Evolutionary conservation across 306 rosid genomes (phyloP).

Genomic region (Corylus avellana): DNA sequence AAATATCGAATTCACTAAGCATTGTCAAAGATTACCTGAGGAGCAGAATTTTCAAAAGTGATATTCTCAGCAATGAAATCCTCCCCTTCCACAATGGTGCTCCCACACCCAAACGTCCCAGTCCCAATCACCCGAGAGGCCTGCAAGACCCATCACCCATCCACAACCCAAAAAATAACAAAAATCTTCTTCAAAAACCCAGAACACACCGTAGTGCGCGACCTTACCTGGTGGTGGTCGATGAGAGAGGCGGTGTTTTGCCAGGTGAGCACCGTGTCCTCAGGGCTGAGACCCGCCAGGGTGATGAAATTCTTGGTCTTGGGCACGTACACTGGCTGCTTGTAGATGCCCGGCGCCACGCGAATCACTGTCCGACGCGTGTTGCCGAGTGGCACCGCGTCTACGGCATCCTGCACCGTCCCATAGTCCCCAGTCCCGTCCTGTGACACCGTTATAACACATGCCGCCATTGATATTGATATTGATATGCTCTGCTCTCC

Average conservation of each 20-base stretch:
- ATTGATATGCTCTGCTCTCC: not conserved
- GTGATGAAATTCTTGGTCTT: slow-evolving; percentile 88
- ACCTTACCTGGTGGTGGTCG: slow-evolving; percentile 67
- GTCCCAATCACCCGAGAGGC: slow-evolving; percentile 64
- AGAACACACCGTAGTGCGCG: not conserved
- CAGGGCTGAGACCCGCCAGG: slow-evolving; percentile 56
- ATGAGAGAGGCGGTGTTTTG: slow-evolving; percentile 78
- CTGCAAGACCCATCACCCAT: slow-evolving; percentile 35
- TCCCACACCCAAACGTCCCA: slow-evolving; percentile 94
- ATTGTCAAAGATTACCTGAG: slow-evolving; percentile 55
- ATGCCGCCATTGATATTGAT: slow-evolving; percentile 53
- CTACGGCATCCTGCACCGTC: slow-evolving; percentile 85
- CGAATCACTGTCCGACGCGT: slow-evolving; percentile 66
- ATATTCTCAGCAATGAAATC: slow-evolving; percentile 92
- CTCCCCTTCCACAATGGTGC: slow-evolving; percentile 81
- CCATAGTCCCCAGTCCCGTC: slow-evolving; percentile 66
- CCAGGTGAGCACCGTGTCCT: slow-evolving; percentile 77
- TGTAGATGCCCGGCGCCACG: slow-evolving; percentile 72
- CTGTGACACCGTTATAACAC: slow-evolving; percentile 56
- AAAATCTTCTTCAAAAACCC: slow-evolving; percentile 17
- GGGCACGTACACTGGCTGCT: slow-evolving; percentile 75
- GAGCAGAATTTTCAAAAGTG: slow-evolving; percentile 85
- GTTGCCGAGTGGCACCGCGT: slow-evolving; percentile 77
- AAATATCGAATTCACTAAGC: not conserved
- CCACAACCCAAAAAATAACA: slow-evolving; percentile 11